Evolutionary conservation across 805 yeast species (phyloP), one percentile per base, ranked within the genome.

Genomic region (Saturnispora sanitii): DNA sequence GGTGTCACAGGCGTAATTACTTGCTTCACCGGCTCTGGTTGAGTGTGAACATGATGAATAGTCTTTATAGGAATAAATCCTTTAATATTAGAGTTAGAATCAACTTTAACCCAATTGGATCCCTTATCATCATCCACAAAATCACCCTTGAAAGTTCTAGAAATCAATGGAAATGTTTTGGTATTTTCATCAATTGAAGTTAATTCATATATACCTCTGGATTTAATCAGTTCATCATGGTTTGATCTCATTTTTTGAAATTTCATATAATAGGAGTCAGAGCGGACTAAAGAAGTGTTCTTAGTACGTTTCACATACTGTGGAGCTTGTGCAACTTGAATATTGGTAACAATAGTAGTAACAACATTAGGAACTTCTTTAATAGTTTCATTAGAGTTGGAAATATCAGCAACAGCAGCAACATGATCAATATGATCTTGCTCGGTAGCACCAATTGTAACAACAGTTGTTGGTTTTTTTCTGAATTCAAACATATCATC

Each of bases 151-250:
- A 23, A n/a, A 36, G n/a, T n/a, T n/a, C n/a, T 30, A 12, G 42
- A 34, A 4, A 56, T 54, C 12, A 59, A 54, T 3, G 50, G 32
- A 4, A 51, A 32, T 2, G 16, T 41, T 11, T 15, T 40, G 4
- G 37, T 25, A 4, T n/a, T n/a, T 3, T 25, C 19, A 7, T 19
- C 33, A 23, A 7, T 34, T 21, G 38, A 22, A 6, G 35, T 26
- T 8, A 57, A 50, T 3, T 40, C 37, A 7, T 50, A 47, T 4
- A 57, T 53, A 29, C 61, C 60, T 17, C 39, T 41, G 22, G 38
- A 33, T 13, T 45, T 41, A 13, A 54, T 29, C 2, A 47, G 40
- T 3, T 38, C 40, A 18, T 58, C 61, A 22, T 54, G 56, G 13
- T 31, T 29, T n/a, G 19, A 27, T 26, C 51, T 39, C 39, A 46